Base-by-base conservation (phyloP, 1,284 basidiomycete genomes). In the Ceratobasidium theobromae region DNA sequence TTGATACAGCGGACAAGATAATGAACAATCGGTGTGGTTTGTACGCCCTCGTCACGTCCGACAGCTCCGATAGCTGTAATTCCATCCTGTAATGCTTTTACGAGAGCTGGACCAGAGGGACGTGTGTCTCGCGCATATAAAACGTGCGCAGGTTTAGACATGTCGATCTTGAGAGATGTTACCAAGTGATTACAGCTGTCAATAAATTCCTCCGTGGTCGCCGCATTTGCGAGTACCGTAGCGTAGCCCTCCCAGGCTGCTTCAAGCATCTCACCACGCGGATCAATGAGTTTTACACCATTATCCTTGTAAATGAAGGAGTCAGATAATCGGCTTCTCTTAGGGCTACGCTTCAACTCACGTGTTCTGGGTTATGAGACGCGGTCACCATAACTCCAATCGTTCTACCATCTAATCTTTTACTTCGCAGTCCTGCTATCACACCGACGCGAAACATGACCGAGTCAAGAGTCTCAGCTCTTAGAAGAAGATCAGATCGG, bases 331-430 rank as follows among this genome's bases (percentile, higher is more conserved):
- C 21, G 4, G 27, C 45, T 12, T 53, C 32, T 41, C 66, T 33
- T 58, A 53, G 21, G 38, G 35, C 38, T 32, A 21, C 32, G 38
- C 12, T 23, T 46, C 3, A 11, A 76, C 83, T 71, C 73, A 95
- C 95, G 73, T 87, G 83, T 76, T 96, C 96, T 18, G 96, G 96
- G 76, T 99, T 99, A 78, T 99, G 97, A 25, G 94, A 97, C 3
- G 97, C 97, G 40, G 97, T 99, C 73, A 99, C 89, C 97, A 99
- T 99, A 23, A 99, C 90, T 32, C 97, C 97, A 73, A 99, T 91
- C 35, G 88, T 89, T 75, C 89, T 91, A 52, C 97, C 95, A 74
- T 89, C 88, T 38, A 95, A 80, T 70, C 86, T 88, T 79, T 92
- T 96, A 78, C 94, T 97, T 68, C 97, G 81, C 45, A 99, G 81